phyloP scores from a whole-genome alignment of 306 rosid species.

The Prunus mira region DNA sequence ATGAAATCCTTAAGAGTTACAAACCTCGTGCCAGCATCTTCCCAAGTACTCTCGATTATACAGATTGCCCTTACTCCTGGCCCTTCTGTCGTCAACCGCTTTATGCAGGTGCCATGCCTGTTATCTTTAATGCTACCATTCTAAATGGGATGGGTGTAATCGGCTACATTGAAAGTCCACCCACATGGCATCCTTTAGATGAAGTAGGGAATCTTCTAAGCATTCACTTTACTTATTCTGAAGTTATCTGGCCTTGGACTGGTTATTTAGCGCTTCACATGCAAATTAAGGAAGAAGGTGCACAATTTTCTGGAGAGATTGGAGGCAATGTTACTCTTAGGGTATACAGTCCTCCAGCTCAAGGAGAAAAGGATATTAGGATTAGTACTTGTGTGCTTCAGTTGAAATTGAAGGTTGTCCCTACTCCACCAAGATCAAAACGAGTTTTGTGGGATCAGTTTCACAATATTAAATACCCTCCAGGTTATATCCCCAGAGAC shows the following conservation, averaged over 20 bases:
- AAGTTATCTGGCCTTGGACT: conserved; percentile 97
- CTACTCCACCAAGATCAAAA: conserved; percentile 79
- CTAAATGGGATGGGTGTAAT: conserved; percentile 96
- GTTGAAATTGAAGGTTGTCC: conserved; percentile 80
- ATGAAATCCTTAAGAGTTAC: conserved; percentile 82
- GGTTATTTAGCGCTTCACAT: conserved; percentile 90
- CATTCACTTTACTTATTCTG: conserved; percentile 84
- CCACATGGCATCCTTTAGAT: conserved; percentile 85
- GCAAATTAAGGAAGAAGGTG: conserved; percentile 96
- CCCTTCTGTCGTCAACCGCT: conserved; percentile 98
- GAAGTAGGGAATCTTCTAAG: conserved; percentile 91
- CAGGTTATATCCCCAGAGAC: conserved; percentile 97
- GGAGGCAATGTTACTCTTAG: conserved; percentile 86
- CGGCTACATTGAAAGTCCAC: conserved; percentile 79
- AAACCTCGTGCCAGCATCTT: conserved; percentile 90
- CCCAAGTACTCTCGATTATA: conserved; percentile 79
- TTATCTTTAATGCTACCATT: conserved; percentile 91
- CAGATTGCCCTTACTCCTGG: conserved; percentile 95
- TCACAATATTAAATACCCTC: conserved; percentile 93
- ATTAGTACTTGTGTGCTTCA: conserved; percentile 82
- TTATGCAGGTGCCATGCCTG: conserved; percentile 97
- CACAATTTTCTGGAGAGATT: conserved; percentile 78
- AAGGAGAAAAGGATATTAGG: conserved; percentile 54
- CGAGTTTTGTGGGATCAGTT: conserved; percentile 97
- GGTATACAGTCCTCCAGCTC: conserved; percentile 79